phyloP scores from a whole-genome alignment of 2,329 filamentous ascomycete genomes.

The Pseudohalonectria lignicola region DNA sequence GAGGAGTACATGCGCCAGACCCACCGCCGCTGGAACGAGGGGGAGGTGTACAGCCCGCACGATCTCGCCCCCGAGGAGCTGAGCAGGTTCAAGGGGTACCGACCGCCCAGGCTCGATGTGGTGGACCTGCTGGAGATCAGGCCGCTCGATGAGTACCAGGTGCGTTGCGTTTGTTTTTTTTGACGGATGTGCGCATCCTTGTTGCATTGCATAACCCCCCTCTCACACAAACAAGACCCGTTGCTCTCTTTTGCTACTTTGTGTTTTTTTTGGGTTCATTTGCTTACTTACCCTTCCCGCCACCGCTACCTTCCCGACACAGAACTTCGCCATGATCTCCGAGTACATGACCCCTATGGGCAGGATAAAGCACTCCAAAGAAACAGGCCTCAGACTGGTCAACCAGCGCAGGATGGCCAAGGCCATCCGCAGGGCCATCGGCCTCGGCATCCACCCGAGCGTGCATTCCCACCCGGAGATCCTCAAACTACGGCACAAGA shows the following conservation, averaged over 20 bases:
- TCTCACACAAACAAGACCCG: too few species aligned
- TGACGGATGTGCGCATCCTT: too few species aligned
- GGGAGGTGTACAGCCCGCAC: conserved; percentile 85
- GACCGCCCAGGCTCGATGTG: conserved; percentile 51
- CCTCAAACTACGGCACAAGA: conserved; percentile 26
- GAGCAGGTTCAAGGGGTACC: conserved; percentile 61
- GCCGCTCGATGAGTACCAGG: conserved; percentile 80
- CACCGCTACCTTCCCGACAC: too few species aligned
- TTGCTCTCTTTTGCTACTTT: too few species aligned
- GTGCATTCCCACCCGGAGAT: conserved; percentile 84
- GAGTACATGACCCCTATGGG: conserved; percentile 82
- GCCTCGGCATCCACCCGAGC: conserved; percentile 83
- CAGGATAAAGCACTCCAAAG: conserved; percentile 64
- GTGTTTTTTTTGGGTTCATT: too few species aligned
- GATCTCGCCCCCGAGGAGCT: conserved; percentile 72
- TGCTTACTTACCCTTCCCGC: too few species aligned
- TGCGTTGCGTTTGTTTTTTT: conserved; percentile 21
- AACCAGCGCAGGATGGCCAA: conserved; percentile 93
- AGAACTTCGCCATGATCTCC: conserved; percentile 90
- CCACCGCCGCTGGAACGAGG: conserved; percentile 59
- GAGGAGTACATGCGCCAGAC: conserved; percentile 48
- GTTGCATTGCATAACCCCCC: too few species aligned
- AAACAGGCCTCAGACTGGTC: conserved; percentile 71
- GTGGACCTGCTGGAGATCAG: conserved; percentile 72
- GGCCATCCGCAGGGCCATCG: conserved; percentile 79